Evolutionary conservation across 805 yeast species (phyloP), one percentile per base, ranked within the genome.

Genomic region (Candida fluviatilis): DNA sequence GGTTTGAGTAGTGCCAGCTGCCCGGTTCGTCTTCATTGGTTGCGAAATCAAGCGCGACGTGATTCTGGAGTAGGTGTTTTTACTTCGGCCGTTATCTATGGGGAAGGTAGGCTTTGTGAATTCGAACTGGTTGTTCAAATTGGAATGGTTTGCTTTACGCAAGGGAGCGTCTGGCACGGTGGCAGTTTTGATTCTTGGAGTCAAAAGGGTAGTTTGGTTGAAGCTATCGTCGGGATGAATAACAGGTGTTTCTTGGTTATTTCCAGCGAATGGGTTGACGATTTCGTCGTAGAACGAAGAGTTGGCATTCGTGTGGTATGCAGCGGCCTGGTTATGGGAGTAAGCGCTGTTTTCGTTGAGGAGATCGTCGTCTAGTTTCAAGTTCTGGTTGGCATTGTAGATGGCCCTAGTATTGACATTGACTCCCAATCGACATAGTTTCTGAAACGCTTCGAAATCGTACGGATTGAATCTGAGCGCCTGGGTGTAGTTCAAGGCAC

Each of bases 361-460:
- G 8, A 29, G 15, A n/a, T 19, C 35, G 8, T 31, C 25, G 14
- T 17, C 8, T 4, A 31, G 6, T 13, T 10, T 16, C 12, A 18
- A 19, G 7, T 29, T 26, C 7, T 8, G 27, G 18, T 40, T 37
- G 12, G 47, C 43, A 40, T 70, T 72, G 55, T 68, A 81, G 19
- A 80, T 65, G 0, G 79, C 58, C 45, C 75, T 75, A 4, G 82
- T 78, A 41, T 79, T 76, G 14, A 88, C 71, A 41, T 75, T 75
- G 14, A 83, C 86, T 10, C 95, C 93, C 62, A 83, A 64, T 34
- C 71, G 69, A 50, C 88, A 79, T 34, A 93, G 64, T 31, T 82
- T 81, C 47, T 82, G 87, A 46, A 87, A 80, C 0, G 96, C 88
- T 54, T 88, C 96, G 76, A 93, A 88, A 29, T 88, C 71, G 53